Base-by-base conservation (phyloP, 2,329 filamentous ascomycete genomes). In the Penicillium expansum region DNA sequence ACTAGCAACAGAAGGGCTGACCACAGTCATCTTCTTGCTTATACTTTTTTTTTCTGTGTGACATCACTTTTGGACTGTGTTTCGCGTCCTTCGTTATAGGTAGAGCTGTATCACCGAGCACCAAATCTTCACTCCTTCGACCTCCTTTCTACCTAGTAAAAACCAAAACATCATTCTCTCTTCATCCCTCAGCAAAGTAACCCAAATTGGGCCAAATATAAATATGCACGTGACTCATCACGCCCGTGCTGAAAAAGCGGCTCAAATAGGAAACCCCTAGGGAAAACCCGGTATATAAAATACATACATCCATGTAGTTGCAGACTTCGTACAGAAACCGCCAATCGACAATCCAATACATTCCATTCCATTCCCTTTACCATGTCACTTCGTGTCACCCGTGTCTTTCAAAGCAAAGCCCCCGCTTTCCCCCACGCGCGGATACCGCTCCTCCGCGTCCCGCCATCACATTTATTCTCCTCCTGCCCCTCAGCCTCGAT, bases 371-470 rank as follows among this genome's bases (percentile, higher is more conserved):
- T 35, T 32, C n/a, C 14, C 30, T 30, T 43, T 41, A 27, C 32
- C 6, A 56, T 52, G 56, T 11, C 38, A 20, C 39, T 29, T 6
- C 51, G 43, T 53, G 16, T 48, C 29, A 30, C 44, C 42, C 45
- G 44, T 20, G 39, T 48, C 45, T 35, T 56, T n/a, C 39, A 24
- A 30, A 20, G 18, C 44, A 48, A 27, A 18, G 32, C 52, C 61
- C 62, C 63, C 62, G 61, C 63, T 63, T 61, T 52, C 61, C 60
- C 63, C 59, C 62, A 62, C 62, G 57, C 44, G 57, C 62, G 61
- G 61, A 55, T 47, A 55, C 55, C 57, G 16, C 18, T 42, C 47
- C 52, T 59, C 60, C 56, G 49, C 50, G 27, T 54, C 50, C 59
- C 57, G 30, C 54, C 55, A 29, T 61, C 35, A 56, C 37, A 52